These are phyloP conservation scores for Termitomyces sp. DNA, from an alignment of 768 basidiomycete genomes.

Conservation along the genomic window DNA sequence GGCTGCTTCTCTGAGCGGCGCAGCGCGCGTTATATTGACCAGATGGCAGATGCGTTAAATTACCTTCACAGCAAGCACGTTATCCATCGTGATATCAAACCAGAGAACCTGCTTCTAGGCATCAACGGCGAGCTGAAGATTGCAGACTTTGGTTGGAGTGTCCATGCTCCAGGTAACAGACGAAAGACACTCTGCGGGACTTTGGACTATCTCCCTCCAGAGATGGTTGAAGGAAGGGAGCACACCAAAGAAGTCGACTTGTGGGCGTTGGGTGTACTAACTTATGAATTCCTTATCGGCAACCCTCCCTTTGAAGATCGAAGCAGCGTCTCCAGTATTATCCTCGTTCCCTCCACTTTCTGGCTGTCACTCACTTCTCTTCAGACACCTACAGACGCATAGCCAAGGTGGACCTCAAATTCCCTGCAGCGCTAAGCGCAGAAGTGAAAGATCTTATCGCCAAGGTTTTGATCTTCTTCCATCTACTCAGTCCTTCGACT, in stretches of 20 bases:
- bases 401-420: slow-evolving; percentile 74
- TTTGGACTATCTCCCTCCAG: slow-evolving; percentile 93
- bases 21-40: slow-evolving; percentile 87
- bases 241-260: slow-evolving; percentile 90
- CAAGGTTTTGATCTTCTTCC: slow-evolving; percentile 33
- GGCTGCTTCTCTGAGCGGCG: slow-evolving; percentile 87
- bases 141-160: slow-evolving; percentile 98
- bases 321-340: slow-evolving; percentile 62
- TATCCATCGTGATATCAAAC: slow-evolving; percentile 98
- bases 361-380: background rate
- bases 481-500: background rate
- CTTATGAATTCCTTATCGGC: slow-evolving; percentile 91
- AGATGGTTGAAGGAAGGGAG: slow-evolving; percentile 93
- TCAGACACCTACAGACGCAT: slow-evolving; percentile 89
- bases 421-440: slow-evolving; percentile 52
- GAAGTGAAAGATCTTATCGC: slow-evolving; percentile 67
- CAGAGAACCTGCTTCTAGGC: slow-evolving; percentile 92
- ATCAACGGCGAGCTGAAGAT: slow-evolving; percentile 98
- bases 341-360: background rate
- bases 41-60: slow-evolving; percentile 93
- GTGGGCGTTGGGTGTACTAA: slow-evolving; percentile 96
- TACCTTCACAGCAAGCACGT: slow-evolving; percentile 96
- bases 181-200: slow-evolving; percentile 93
- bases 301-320: slow-evolving; percentile 80
- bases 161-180: slow-evolving; percentile 90